phyloP scores from a whole-genome alignment of 257 asterid genomes.

The Echium plantagineum region DNA sequence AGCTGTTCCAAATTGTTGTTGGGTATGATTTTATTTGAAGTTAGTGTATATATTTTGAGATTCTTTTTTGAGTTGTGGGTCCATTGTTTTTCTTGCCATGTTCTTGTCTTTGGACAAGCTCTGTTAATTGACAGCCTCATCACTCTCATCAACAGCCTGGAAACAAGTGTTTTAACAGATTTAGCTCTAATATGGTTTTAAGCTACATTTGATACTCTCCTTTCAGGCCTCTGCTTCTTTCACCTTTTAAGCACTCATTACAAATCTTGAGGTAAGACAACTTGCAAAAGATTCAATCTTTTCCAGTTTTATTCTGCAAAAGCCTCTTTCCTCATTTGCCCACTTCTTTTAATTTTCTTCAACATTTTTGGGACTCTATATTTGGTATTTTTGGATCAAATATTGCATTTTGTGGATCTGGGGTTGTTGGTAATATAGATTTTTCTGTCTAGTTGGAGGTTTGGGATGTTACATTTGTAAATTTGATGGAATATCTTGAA shows the following conservation, averaged over 20 bases:
- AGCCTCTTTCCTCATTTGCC: slow-evolving; percentile 12
- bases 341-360: slow-evolving; percentile 5
- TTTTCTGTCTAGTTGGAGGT: neutral
- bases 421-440: neutral
- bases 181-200: slow-evolving; percentile 15
- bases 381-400: neutral
- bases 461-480: neutral
- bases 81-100: slow-evolving; percentile 10
- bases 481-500: neutral
- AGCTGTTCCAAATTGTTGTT: neutral
- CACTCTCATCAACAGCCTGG: slow-evolving; percentile 25
- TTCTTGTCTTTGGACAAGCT: slow-evolving; percentile 22
- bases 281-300: slow-evolving; percentile 10
- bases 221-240: neutral
- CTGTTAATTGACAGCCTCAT: slow-evolving; percentile 36
- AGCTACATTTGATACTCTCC: slow-evolving; percentile 5
- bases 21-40: neutral
- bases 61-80: slow-evolving; percentile 26
- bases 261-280: slow-evolving; percentile 13
- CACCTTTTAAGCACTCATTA: neutral
- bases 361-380: slow-evolving; percentile 5
- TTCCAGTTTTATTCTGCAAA: slow-evolving; percentile 1
- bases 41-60: no score
- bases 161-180: slow-evolving; percentile 25
- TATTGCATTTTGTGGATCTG: slow-evolving; percentile 14